Evolutionary conservation across 306 rosid species (phyloP).

Genomic region (Morella rubra): DNA sequence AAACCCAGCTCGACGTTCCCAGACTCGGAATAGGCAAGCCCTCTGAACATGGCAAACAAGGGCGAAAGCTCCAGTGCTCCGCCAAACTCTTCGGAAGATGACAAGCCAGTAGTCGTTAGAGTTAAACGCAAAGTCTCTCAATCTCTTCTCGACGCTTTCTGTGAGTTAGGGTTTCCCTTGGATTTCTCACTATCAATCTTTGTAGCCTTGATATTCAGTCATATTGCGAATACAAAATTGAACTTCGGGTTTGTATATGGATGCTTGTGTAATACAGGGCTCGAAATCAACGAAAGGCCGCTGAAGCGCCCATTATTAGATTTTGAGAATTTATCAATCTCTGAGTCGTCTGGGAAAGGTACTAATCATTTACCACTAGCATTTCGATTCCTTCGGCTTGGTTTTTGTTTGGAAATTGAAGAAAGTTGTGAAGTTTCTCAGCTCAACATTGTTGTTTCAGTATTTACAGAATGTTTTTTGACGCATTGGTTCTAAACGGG

Average conservation of each 20-base stretch:
- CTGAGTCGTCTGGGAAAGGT: conserved; percentile 56
- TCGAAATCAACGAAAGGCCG: conserved; percentile 86
- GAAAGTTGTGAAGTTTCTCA: not conserved
- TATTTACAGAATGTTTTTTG: not conserved
- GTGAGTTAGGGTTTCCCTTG: conserved; percentile 34
- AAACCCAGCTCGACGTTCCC: not conserved
- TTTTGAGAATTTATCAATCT: conserved; percentile 61
- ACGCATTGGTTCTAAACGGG: not conserved
- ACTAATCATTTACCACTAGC: conserved; percentile 10
- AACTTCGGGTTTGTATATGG: not conserved
- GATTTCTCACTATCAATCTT: not conserved
- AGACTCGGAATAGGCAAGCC: not conserved
- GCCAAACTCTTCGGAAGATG: conserved; percentile 22
- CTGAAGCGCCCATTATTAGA: conserved; percentile 77
- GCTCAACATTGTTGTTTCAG: not conserved
- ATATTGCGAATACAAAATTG: not conserved
- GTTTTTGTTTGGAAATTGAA: not conserved
- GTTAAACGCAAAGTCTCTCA: conserved; percentile 80
- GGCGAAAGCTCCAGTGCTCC: conserved; percentile 65
- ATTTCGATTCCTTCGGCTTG: not conserved
- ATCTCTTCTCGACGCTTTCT: conserved; percentile 74
- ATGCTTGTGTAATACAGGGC: conserved; percentile 47
- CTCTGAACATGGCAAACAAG: conserved; percentile 31
- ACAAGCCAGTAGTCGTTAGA: conserved; percentile 78
- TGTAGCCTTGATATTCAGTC: not conserved